These are phyloP conservation scores for Agaricus blazei DNA, from an alignment of 768 basidiomycete genomes.

Conservation along the genomic window DNA sequence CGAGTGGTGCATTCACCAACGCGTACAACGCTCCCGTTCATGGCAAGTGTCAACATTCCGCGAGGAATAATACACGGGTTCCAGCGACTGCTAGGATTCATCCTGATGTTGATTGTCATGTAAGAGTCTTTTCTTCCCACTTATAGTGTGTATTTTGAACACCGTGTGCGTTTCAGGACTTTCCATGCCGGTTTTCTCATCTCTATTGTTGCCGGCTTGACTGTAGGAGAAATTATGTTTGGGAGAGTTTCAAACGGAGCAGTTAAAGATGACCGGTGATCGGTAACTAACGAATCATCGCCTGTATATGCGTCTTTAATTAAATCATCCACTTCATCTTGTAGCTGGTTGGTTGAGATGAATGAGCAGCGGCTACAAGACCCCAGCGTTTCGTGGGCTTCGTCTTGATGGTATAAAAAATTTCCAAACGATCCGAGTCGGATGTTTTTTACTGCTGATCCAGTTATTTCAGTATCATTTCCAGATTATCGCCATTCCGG, in stretches of 20 bases:
- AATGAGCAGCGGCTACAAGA: no score
- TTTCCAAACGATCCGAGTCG: no score
- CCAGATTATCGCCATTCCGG: no score
- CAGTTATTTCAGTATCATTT: no score
- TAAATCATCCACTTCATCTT: no score
- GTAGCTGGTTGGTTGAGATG: no score
- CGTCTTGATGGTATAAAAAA: no score
- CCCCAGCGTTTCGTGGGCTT: no score
- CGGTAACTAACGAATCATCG: conserved; percentile 13
- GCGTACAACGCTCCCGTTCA: conserved; percentile 58
- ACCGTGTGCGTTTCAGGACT: conserved; percentile 47
- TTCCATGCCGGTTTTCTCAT: conserved; percentile 79
- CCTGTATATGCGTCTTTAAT: no score
- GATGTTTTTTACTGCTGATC: no score
- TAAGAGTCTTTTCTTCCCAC: conserved; percentile 28
- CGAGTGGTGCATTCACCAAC: conserved; percentile 4
- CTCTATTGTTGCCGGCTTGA: conserved; percentile 64
- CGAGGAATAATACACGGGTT: conserved; percentile 62
- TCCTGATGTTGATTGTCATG: conserved; percentile 82
- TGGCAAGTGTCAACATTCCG: conserved; percentile 58
- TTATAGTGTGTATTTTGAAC: neutral
- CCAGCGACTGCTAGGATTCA: conserved; percentile 62
- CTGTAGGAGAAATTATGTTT: conserved; percentile 72
- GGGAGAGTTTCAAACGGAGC: conserved; percentile 38
- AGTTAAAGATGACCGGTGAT: neutral